Percentiles rank a stretch among this genome's conserved stretches.
These are phyloP conservation scores for Fusarium sp. DNA, from an alignment of 2,329 filamentous ascomycete genomes.

Conservation along the genomic window DNA sequence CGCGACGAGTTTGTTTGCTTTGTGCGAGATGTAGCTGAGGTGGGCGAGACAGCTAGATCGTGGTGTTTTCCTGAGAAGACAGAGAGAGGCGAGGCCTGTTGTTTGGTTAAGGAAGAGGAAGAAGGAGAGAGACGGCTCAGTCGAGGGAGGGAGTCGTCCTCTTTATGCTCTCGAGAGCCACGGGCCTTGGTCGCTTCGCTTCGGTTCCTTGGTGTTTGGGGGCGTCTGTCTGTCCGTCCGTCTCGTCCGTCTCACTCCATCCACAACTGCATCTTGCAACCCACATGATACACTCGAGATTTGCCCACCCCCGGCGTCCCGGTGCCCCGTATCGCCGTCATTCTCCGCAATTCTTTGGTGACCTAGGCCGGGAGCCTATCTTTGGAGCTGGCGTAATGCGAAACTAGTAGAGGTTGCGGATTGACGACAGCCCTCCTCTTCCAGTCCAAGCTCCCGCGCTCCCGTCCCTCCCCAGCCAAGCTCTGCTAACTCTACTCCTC, in stretches of 20 bases:
- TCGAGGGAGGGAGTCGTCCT: slow-evolving; percentile 46
- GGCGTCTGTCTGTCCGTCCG: slow-evolving; percentile 20
- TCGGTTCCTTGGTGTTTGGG: slow-evolving; percentile 15
- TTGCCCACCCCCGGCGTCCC: slow-evolving; percentile 33
- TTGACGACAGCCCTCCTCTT: slow-evolving; percentile 20
- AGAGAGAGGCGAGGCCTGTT: slow-evolving; percentile 31
- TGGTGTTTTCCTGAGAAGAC: slow-evolving; percentile 18
- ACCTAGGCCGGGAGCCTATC: slow-evolving; percentile 37
- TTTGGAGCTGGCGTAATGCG: slow-evolving; percentile 37
- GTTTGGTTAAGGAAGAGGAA: slow-evolving; percentile 38
- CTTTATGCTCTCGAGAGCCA: slow-evolving; percentile 47
- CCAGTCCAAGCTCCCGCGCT: slow-evolving; percentile 31
- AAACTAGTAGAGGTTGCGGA: slow-evolving; percentile 27
- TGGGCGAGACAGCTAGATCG: slow-evolving; percentile 45
- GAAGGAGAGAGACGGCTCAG: slow-evolving; percentile 7
- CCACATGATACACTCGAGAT: slow-evolving; percentile 31
- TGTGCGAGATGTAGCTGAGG: slow-evolving; percentile 42
- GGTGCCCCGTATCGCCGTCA: slow-evolving; percentile 13
- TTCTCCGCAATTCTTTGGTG: slow-evolving; percentile 16
- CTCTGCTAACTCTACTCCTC: slow-evolving; percentile 1
- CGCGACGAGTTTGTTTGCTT: slow-evolving; percentile 5
- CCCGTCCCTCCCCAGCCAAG: slow-evolving; percentile 16
- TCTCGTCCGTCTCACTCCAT: slow-evolving; percentile 32
- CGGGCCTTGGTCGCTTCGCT: too few species aligned
- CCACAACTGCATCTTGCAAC: slow-evolving; percentile 11